phyloP scores from a whole-genome alignment of 2,329 filamentous ascomycete species.

The Colletotrichum incanum region DNA sequence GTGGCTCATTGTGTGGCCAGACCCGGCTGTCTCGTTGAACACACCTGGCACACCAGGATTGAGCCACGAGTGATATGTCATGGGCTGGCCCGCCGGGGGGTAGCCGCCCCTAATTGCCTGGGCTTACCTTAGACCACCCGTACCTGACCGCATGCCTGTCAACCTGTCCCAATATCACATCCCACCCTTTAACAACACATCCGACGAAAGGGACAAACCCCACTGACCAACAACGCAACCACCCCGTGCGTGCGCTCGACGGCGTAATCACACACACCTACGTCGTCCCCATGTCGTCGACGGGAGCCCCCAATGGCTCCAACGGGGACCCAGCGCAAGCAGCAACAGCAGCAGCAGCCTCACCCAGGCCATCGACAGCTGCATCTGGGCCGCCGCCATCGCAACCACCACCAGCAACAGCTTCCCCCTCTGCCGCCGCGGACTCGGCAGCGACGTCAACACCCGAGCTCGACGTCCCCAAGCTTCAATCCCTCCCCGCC shows the following conservation, averaged over 20 bases:
- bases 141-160: conserved; percentile 39
- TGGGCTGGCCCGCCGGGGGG: conserved; percentile 17
- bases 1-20: conserved; percentile 20
- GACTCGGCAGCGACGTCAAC: conserved; percentile 64
- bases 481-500: conserved; percentile 89
- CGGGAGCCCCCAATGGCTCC: conserved; percentile 54
- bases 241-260: conserved; percentile 20
- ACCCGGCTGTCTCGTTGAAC: no score
- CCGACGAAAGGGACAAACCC: conserved; percentile 17
- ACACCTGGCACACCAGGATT: not conserved
- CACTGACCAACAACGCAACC: conserved; percentile 17
- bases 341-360: conserved; percentile 29
- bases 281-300: conserved; percentile 54
- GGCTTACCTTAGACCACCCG: conserved; percentile 1
- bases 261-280: conserved; percentile 13
- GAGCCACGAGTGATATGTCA: conserved; percentile 37
- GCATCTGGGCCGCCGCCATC: conserved; percentile 44
- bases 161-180: conserved; percentile 35
- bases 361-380: conserved; percentile 43
- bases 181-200: conserved; percentile 19
- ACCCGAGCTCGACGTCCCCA: conserved; percentile 89
- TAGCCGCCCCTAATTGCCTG: conserved; percentile 31
- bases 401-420: conserved; percentile 47
- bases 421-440: conserved; percentile 49
- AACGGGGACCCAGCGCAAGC: conserved; percentile 48